phyloP scores from a whole-genome alignment of 176 grass and related monocot species.

The Secale cereale region DNA sequence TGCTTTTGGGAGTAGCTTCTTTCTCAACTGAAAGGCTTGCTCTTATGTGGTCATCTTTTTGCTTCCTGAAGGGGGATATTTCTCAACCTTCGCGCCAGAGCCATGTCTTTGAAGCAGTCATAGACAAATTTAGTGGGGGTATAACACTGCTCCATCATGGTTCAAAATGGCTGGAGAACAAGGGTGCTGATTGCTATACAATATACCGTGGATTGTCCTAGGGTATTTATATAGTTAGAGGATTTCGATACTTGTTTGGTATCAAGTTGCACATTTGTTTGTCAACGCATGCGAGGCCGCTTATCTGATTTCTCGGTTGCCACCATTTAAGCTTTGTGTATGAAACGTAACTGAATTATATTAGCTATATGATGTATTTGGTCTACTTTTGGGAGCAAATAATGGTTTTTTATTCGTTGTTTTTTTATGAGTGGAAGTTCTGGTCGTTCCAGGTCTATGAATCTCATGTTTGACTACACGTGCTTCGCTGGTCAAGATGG shows the following conservation, averaged over 20 bases:
- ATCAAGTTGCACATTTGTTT: slow-evolving; percentile 5
- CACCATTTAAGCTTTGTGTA: neutral
- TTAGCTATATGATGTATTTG: neutral
- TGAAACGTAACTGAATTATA: neutral
- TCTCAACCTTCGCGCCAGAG: slow-evolving; percentile 82
- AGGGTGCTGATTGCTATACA: neutral
- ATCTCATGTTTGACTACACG: neutral
- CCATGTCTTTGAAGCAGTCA: slow-evolving; percentile 56
- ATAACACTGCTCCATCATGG: neutral
- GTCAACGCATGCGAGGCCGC: neutral
- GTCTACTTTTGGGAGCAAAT: neutral
- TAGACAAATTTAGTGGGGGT: slow-evolving; percentile 16
- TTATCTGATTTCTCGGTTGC: neutral
- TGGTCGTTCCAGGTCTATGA: neutral
- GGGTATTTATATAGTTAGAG: neutral
- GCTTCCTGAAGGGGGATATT: slow-evolving; percentile 74
- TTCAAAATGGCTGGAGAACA: neutral
- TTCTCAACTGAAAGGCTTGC: neutral
- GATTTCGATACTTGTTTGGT: neutral
- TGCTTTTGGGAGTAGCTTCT: neutral
- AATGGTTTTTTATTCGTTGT: neutral
- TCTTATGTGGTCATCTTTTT: neutral
- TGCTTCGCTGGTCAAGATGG: neutral
- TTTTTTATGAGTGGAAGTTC: neutral
- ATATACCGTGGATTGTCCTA: neutral